Base-by-base conservation (phyloP, 179 eudicot genomes). In the Nepenthes alata region DNA sequence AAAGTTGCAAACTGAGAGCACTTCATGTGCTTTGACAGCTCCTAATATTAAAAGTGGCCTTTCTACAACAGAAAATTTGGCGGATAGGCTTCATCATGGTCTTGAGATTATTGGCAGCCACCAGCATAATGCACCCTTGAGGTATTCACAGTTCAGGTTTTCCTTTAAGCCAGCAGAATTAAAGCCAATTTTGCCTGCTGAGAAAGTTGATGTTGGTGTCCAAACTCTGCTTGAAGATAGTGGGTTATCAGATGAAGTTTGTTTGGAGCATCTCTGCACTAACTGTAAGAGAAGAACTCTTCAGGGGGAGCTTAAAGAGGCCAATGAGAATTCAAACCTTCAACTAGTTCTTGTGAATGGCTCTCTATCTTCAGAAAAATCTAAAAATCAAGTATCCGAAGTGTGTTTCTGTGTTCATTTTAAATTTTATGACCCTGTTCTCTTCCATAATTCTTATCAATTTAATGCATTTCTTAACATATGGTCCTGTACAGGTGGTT, bases 61-160 rank as follows among this genome's bases (percentile, higher is more conserved):
- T 60, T 70, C 72, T 63, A 77, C 87, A 48, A 81, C 85, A 50
- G 89, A 84, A 53, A 63, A 69, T 69, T 70, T 93, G 73, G 88
- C 96, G 55, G 89, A 90, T 58, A 85, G 90, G 72, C 85, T 93
- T 64, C 81, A 86, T 53, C 91, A 73, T 67, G 98, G 98, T 53
- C 93, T 93, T 66, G 95, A 89, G 70, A 74, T 93, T 61, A 62
- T 86, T 36, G 76, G 76, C 41, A 74, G 74, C 68, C 85, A 86
- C 73, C 75, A 75, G 55, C 76, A 76, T 59, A 86, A 81, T 75
- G 65, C 87, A 62, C 80, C 83, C 69, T 65, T 86, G 61, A 77
- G 93, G 78, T 78, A 70, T 9, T 89, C 96, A 7, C 70, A 90
- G 36, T 87, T 80, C 74, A 78, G 88, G 60, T 81, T 84, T 76